Conservation (phyloP, 257 asterid genomes). For the Plantago major region DNA sequence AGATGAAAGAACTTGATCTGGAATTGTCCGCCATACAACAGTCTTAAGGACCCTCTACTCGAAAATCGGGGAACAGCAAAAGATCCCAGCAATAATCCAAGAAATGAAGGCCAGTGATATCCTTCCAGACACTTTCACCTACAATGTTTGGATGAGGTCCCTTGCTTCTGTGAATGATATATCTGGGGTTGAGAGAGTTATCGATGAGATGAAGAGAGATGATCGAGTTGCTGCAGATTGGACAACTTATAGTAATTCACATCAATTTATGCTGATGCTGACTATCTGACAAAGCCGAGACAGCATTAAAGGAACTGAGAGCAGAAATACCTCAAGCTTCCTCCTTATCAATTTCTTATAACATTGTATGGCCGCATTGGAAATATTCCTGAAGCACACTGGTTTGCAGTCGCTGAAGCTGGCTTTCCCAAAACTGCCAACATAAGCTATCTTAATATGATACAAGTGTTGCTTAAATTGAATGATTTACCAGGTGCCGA, state of each 20-base stretch:
- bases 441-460: slow-evolving; percentile 89
- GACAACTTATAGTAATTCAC: slow-evolving; percentile 95
- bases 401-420: slow-evolving; percentile 90
- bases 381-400: slow-evolving; percentile 66
- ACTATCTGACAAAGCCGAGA: slow-evolving; percentile 63
- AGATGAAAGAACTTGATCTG: slow-evolving; percentile 84
- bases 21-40: slow-evolving; percentile 81
- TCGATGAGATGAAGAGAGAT: slow-evolving; percentile 93
- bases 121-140: slow-evolving; percentile 66
- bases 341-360: slow-evolving; percentile 77
- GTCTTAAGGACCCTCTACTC: slow-evolving; percentile 77
- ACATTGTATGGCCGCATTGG: slow-evolving; percentile 83
- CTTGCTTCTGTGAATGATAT: slow-evolving; percentile 73
- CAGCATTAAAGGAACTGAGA: slow-evolving; percentile 81
- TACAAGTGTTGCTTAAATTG: slow-evolving; percentile 66
- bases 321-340: slow-evolving; percentile 50
- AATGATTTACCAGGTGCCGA: slow-evolving; percentile 93
- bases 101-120: slow-evolving; percentile 75
- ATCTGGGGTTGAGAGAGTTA: slow-evolving; percentile 76
- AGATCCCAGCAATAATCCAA: slow-evolving; percentile 61
- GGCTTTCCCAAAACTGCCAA: slow-evolving; percentile 78
- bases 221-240: slow-evolving; percentile 85
- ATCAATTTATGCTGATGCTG: slow-evolving; percentile 78
- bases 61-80: slow-evolving; percentile 49
- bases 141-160: slow-evolving; percentile 95